Base-by-base conservation (phyloP, 2,329 filamentous ascomycete species). In the Sporothrix globosa region DNA sequence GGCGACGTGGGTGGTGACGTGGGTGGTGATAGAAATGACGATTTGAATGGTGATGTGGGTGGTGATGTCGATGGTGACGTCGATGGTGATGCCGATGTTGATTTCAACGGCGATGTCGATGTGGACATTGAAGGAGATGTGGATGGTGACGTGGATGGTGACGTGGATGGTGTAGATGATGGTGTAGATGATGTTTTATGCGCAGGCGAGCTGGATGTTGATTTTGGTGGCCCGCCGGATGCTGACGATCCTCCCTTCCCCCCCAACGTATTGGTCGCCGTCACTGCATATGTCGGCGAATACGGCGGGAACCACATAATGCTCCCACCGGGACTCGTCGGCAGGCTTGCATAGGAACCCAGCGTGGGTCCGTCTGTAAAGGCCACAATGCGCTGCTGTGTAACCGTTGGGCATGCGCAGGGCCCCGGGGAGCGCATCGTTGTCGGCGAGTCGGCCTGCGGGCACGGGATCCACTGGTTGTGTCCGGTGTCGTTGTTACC, bases 401-500 rank as follows among this genome's bases (percentile, higher is more conserved):
- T 73, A n/a, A 74, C 72, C 1, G 72, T 60, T 0, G 79, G 78
- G 56, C 78, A 80, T 52, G 70, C 76, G 73, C 77, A 80, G 3
- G 71, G 73, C 17, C 77, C 76, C 6, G 77, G 74, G 1, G 73
- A 53, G 9, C 73, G 70, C 19, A 77, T 70, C 4, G 76, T 75
- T 2, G 67, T 60, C 0, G 76, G 72, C 7, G 71, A 68, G 53
- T 52, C 71, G 1, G 72, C 72, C 63, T 80, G 78, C 19, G 73
- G 71, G 72, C 80, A 81, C 24, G 75, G 76, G 19, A 77, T 73
- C 77, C 80, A 81, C 69, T 77, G 68, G 39, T 77, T 19, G 14
- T 54, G 21, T n/a, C 71, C 2, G 75, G 75, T 44, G 10, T 34
- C 3, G 74, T 53, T 77, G 73, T 74, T 74, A 70, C 80, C 77